Evolutionary conservation across 2,329 filamentous ascomycete genomes (phyloP), one percentile per base, ranked within the genome.

Genomic region (Colletotrichum graminicola): DNA sequence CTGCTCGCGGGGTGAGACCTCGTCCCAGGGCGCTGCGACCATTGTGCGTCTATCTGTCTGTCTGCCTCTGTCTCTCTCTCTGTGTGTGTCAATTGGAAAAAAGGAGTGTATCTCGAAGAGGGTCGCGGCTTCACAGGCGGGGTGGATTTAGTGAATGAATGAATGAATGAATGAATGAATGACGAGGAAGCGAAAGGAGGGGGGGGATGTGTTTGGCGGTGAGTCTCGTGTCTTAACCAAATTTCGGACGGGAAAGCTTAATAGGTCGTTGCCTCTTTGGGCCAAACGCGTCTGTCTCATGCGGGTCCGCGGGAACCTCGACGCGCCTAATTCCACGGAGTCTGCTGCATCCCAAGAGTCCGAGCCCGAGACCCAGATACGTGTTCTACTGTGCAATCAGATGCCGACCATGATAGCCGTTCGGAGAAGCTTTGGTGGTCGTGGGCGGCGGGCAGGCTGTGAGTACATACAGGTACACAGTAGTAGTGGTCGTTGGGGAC

Each of bases 1-100:
- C 76, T 88, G 87, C 71, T 87, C 82, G 41, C 82, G 75, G 36
- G 74, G 69, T 2, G 79, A 75, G 18, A 76, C 75, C 10, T 65
- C 69, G n/a, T 80, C 79, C 82, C 81, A 83, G 11, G 81, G 81
- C 3, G 80, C 76, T 55, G 63, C 56, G 32, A 70, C 34, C 71
- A 73, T 74, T 54, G 18, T 47, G 64, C 56, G 34, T 36, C 43
- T 47, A 36, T 8, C 41, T 61, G n/a, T 29, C 43, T 47, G n/a
- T 12, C 23, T 6, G 4, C 57, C 16, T 23, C 8, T 23, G 21
- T 41, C 55, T 61, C 26, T 41, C 34, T 47, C 23, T 36, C 29
- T 47, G 36, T 12, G 21, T 23, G 45, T 47, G 36, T 34, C 59
- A 45, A 72, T 64, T 54, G 51, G 51, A 41, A 61, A 67, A 34